A percentile compares a stretch with the other conserved stretches of the same genome.
These are phyloP conservation scores for Nannochloris sp. DNA, from an alignment of 139 green algal genomes.

Conservation along the genomic window DNA sequence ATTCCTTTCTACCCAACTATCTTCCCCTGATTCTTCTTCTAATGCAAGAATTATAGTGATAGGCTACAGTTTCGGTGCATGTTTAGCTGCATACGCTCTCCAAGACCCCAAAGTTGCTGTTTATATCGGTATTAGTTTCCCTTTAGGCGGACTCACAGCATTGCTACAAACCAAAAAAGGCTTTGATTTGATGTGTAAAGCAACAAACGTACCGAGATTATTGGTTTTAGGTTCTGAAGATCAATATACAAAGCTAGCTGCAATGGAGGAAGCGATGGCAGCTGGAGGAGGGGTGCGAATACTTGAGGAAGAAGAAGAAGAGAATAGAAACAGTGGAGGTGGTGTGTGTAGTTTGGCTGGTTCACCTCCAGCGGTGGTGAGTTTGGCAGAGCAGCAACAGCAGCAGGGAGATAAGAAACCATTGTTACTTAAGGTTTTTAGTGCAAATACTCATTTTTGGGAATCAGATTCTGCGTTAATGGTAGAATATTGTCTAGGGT, in stretches of 20 bases:
- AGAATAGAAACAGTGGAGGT: not conserved
- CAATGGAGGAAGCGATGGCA: not conserved
- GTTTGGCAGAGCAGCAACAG: not conserved
- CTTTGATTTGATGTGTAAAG: slow-evolving; percentile 3
- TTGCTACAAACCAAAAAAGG: slow-evolving; percentile 14
- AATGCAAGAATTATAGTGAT: not conserved
- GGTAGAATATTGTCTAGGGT: slow-evolving; percentile 5
- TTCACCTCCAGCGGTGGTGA: not conserved
- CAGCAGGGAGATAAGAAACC: not conserved
- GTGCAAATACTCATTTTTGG: slow-evolving; percentile 20
- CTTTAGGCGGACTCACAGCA: slow-evolving; percentile 10
- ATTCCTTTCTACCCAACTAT: not conserved
- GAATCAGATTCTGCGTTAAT: not conserved
- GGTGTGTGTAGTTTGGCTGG: not conserved
- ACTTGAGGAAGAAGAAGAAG: not conserved
- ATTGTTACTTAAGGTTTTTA: slow-evolving; percentile 18
- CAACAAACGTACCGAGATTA: slow-evolving; percentile 13
- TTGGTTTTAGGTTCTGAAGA: slow-evolving; percentile 20
- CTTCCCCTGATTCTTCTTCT: not conserved
- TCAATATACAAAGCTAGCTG: slow-evolving; percentile 10
- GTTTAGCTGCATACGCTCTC: slow-evolving; percentile 20
- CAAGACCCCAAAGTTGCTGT: slow-evolving; percentile 9
- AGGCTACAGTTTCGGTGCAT: slow-evolving; percentile 32
- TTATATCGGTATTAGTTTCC: slow-evolving; percentile 16
- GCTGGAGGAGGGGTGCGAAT: not conserved